These are phyloP conservation scores for Pythium brachiatum DNA, from an alignment of 352 stramenopile genomes.

Conservation along the genomic window DNA sequence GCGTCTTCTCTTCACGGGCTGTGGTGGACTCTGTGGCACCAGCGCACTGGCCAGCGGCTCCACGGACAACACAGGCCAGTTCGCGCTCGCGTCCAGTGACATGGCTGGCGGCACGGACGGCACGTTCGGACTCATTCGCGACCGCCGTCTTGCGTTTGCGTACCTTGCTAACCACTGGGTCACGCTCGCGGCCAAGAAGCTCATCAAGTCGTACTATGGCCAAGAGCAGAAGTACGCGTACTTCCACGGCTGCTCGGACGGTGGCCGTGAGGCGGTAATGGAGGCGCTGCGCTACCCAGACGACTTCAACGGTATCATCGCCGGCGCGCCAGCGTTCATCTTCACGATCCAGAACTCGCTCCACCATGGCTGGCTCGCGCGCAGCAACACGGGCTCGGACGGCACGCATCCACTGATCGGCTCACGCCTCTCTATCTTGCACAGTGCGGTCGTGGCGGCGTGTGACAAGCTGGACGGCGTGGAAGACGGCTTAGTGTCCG, in stretches of 20 bases:
- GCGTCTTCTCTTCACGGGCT: conserved; percentile 38
- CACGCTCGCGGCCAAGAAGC: conserved; percentile 31
- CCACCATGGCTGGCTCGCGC: conserved; percentile 31
- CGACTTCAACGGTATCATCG: conserved; percentile 38
- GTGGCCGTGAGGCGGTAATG: conserved; percentile 34
- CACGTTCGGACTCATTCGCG: conserved; percentile 28
- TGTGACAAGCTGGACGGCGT: conserved; percentile 35
- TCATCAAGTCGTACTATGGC: conserved; percentile 35
- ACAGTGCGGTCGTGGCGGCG: conserved; percentile 33
- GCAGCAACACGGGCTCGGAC: conserved; percentile 30
- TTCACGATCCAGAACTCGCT: conserved; percentile 38
- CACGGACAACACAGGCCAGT: conserved; percentile 27
- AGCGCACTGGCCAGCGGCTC: conserved; percentile 29
- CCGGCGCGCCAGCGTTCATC: conserved; percentile 33
- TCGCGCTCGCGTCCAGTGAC: conserved; percentile 29
- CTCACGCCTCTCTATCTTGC: conserved; percentile 30
- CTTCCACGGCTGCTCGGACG: conserved; percentile 39
- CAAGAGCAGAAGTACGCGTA: conserved; percentile 33
- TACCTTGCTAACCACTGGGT: conserved; percentile 35
- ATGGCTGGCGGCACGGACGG: conserved; percentile 34
- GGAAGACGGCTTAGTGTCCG: conserved; percentile 33
- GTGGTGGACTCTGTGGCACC: conserved; percentile 33
- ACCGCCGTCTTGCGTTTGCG: conserved; percentile 27
- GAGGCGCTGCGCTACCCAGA: conserved; percentile 33
- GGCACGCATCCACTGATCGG: conserved; percentile 28